Evolutionary conservation across 345 rosid genomes (phyloP).

Genomic region (Atalantia buxifolia): DNA sequence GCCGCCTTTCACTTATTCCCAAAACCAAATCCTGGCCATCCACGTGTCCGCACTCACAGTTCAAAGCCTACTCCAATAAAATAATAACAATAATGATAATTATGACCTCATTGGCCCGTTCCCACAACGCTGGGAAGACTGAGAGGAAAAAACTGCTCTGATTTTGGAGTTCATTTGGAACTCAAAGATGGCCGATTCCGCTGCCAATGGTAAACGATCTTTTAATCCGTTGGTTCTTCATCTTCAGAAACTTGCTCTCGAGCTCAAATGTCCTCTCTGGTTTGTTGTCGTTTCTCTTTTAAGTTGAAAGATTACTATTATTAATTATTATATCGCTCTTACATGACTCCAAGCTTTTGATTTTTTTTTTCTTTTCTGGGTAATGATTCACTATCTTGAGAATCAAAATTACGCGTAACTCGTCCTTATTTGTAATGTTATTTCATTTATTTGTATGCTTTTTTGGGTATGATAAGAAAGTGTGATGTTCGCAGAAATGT

Average conservation of each 20-base stretch:
- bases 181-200: constrained; percentile 39
- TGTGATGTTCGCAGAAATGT: neutral
- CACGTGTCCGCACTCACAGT: constrained; percentile 30
- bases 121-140: neutral
- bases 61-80: neutral
- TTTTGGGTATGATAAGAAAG: neutral
- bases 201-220: constrained; percentile 16
- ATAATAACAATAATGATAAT: no score
- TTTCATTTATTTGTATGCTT: neutral
- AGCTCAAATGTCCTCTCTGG: constrained; percentile 93
- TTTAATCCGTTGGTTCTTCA: constrained; percentile 77
- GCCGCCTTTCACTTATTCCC: constrained; percentile 24
- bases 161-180: neutral
- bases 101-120: neutral
- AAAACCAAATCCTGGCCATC: constrained; percentile 13
- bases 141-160: neutral
- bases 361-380: neutral
- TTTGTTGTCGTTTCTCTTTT: constrained; percentile 18
- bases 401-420: neutral
- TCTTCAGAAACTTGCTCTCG: constrained; percentile 75
- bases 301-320: neutral
- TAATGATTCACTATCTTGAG: neutral
- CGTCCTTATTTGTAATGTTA: neutral
- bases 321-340: no score
- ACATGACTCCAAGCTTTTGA: no score